phyloP scores from a whole-genome alignment of 2,329 filamentous ascomycete species.

The Botrytis deweyae region DNA sequence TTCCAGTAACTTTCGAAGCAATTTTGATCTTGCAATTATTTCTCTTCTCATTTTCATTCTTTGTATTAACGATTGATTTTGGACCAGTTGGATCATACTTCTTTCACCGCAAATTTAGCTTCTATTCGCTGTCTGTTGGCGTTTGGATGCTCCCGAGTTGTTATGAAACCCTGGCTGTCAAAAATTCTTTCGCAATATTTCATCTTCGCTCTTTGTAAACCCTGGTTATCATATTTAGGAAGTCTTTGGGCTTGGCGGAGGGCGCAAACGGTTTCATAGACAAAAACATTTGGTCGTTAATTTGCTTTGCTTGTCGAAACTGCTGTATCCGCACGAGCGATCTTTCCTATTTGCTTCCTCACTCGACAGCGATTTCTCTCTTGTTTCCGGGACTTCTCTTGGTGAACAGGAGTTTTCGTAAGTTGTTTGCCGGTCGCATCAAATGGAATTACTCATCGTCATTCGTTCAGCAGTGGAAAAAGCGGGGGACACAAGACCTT shows the following conservation, averaged over 20 bases:
- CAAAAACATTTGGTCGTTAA: neutral
- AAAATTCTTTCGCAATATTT: neutral
- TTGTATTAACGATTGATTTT: conserved; percentile 25
- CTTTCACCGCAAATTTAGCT: neutral
- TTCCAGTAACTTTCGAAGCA: neutral
- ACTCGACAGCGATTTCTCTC: neutral
- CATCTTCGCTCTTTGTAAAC: conserved; percentile 2
- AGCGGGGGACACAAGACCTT: neutral
- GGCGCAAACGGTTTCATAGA: conserved; percentile 2
- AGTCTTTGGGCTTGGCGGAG: conserved; percentile 14
- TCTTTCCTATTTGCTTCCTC: neutral
- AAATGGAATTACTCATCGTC: neutral
- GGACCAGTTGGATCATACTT: conserved; percentile 24
- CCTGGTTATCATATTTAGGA: conserved; percentile 10
- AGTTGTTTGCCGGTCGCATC: neutral
- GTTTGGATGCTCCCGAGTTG: conserved; percentile 6
- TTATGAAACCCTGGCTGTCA: neutral
- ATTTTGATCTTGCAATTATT: conserved; percentile 7
- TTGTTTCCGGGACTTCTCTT: neutral
- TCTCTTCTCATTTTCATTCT: conserved; percentile 24
- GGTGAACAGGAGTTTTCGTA: neutral
- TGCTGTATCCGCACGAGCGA: neutral
- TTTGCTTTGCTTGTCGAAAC: conserved; percentile 1
- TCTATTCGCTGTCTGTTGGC: conserved; percentile 12
- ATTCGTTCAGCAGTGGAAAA: neutral